A percentile compares a stretch with the other conserved stretches of the same genome.
phyloP scores from a whole-genome alignment of 1,284 basidiomycete species.

The Naganishia cerealis region DNA sequence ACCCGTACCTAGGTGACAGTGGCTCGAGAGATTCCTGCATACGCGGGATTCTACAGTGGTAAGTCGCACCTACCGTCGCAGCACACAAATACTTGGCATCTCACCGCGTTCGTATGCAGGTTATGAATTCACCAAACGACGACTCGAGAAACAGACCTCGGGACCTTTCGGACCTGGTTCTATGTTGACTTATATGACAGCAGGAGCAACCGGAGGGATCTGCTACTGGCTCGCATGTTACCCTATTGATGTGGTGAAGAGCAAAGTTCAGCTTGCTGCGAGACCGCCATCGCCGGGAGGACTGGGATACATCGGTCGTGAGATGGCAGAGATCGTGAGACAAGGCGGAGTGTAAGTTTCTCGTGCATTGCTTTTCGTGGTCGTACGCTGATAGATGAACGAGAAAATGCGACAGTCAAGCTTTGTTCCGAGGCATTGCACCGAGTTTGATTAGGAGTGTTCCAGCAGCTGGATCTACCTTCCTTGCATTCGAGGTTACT shows the following conservation, averaged over 20 bases:
- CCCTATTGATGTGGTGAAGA: conserved; percentile 88
- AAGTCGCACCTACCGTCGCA: conserved; percentile 13
- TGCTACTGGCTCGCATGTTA: conserved; percentile 94
- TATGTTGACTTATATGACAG: conserved; percentile 75
- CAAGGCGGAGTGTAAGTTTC: conserved; percentile 72
- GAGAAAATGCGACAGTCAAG: conserved; percentile 58
- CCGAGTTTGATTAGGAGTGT: conserved; percentile 74
- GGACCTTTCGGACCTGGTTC: conserved; percentile 35
- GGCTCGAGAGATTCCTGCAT: conserved; percentile 87
- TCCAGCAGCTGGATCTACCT: conserved; percentile 85
- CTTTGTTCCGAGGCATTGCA: conserved; percentile 70
- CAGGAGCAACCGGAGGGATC: conserved; percentile 84
- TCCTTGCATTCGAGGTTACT: conserved; percentile 85
- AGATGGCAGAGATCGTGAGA: conserved; percentile 66
- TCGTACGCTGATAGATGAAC: no score
- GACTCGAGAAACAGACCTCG: conserved; percentile 59
- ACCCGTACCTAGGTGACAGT: conserved; percentile 70
- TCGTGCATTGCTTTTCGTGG: conserved; percentile 22
- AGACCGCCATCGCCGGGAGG: conserved; percentile 74
- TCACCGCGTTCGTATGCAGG: conserved; percentile 62
- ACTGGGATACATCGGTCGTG: conserved; percentile 71
- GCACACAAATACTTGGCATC: not conserved
- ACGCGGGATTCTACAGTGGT: conserved; percentile 69
- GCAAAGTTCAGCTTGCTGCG: conserved; percentile 76
- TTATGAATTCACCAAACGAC: conserved; percentile 84